Evolutionary conservation across 2,329 filamentous ascomycete species (phyloP).

Genomic region (Stemphylium vesicarium): DNA sequence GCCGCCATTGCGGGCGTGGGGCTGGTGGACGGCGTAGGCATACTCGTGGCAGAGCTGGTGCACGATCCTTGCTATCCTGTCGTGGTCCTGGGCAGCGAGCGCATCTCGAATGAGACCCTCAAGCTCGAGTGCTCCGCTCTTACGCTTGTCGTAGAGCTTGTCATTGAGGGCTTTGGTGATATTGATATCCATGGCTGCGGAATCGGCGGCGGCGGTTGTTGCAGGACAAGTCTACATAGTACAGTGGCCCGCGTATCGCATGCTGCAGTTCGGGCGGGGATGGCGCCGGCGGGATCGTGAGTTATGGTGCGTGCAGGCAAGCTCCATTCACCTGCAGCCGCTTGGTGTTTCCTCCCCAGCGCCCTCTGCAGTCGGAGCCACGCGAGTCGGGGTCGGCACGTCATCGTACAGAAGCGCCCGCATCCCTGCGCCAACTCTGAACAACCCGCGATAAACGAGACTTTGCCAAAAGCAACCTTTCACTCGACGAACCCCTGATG

Average conservation of each 20-base stretch:
- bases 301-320: background rate
- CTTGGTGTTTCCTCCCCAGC: slow-evolving; percentile 11
- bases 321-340: slow-evolving; percentile 6
- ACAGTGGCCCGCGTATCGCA: slow-evolving; percentile 19
- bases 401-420: slow-evolving; percentile 31
- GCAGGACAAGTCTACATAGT: slow-evolving; percentile 35
- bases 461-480: slow-evolving; percentile 12
- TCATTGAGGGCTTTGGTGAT: slow-evolving; percentile 93
- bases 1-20: slow-evolving; percentile 94
- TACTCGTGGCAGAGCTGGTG: slow-evolving; percentile 97
- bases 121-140: slow-evolving; percentile 92
- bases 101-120: slow-evolving; percentile 90
- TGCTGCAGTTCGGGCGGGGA: slow-evolving; percentile 2
- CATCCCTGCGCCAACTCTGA: slow-evolving; percentile 19
- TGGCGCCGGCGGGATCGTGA: background rate
- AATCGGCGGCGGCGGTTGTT: background rate
- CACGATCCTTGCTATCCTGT: slow-evolving; percentile 83
- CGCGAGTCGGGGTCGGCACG: slow-evolving; percentile 25
- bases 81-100: slow-evolving; percentile 75
- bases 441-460: slow-evolving; percentile 20
- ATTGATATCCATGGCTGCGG: slow-evolving; percentile 75
- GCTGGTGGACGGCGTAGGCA: slow-evolving; percentile 95
- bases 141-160: slow-evolving; percentile 98
- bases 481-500: background rate
- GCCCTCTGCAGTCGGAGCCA: slow-evolving; percentile 3